These are phyloP conservation scores for Euphorbia celastroides DNA, from an alignment of 441 rosid species.

Conservation along the genomic window DNA sequence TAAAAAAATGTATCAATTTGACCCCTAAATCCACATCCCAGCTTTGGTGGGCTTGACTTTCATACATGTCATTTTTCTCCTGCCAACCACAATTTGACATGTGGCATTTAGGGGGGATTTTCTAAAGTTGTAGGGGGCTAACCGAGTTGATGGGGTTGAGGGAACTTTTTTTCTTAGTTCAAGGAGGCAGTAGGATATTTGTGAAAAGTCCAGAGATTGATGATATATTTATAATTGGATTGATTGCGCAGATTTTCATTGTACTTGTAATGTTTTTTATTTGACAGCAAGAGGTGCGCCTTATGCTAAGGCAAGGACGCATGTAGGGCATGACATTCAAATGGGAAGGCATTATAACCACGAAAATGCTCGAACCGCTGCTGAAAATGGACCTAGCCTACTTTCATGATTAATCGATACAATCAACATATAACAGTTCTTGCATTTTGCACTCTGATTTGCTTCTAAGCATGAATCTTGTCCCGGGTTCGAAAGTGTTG, in stretches of 20 bases:
- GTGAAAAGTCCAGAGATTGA: no score
- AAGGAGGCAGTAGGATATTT: no score
- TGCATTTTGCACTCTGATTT: slow-evolving; percentile 9
- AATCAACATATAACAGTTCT: not conserved
- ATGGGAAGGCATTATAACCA: slow-evolving; percentile 61
- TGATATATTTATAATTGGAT: no score
- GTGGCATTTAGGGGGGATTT: no score
- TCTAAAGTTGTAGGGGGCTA: no score
- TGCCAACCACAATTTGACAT: no score
- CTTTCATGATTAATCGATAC: slow-evolving; percentile 43
- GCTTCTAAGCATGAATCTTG: slow-evolving; percentile 12
- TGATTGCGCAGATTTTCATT: slow-evolving; percentile 7
- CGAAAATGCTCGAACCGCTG: slow-evolving; percentile 59
- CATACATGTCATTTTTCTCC: no score
- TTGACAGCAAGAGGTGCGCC: slow-evolving; percentile 91
- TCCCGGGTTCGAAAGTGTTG: not conserved
- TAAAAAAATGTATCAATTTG: no score
- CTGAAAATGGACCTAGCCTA: slow-evolving; percentile 83
- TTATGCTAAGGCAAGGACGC: slow-evolving; percentile 80
- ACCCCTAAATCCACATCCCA: no score
- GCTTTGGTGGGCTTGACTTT: no score
- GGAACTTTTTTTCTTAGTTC: no score
- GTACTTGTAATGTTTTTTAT: slow-evolving; percentile 2
- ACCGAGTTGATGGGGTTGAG: no score
- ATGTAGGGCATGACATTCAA: slow-evolving; percentile 70